These are phyloP conservation scores for Clarireedia homoeocarpa DNA, from an alignment of 2,329 filamentous ascomycete species.

Conservation along the genomic window DNA sequence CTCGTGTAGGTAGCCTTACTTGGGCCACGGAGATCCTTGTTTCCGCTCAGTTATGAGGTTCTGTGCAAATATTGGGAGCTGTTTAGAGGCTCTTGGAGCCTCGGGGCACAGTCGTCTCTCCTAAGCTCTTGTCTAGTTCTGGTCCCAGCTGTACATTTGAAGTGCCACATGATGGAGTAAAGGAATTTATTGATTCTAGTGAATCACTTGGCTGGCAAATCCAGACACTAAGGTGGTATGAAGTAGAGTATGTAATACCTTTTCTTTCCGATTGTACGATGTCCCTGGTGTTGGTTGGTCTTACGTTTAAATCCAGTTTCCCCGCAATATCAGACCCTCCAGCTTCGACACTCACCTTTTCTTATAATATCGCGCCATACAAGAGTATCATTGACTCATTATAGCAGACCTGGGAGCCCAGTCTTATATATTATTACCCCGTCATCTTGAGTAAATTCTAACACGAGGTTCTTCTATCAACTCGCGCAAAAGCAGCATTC, in stretches of 20 bases:
- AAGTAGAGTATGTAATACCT: neutral
- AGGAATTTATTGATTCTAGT: neutral
- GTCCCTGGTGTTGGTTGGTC: neutral
- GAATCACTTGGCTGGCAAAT: neutral
- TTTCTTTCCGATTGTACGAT: neutral
- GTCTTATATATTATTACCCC: neutral
- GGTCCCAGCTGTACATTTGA: neutral
- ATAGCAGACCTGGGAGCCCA: neutral
- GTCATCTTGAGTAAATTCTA: neutral
- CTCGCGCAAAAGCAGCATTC: neutral
- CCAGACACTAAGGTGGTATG: neutral
- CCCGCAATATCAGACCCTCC: constrained; percentile 2
- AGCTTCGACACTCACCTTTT: neutral
- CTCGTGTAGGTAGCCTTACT: neutral
- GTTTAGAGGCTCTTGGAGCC: neutral
- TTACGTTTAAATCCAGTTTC: neutral
- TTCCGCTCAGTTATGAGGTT: neutral
- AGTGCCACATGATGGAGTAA: constrained; percentile 2
- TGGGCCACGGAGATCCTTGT: neutral
- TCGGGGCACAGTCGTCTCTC: neutral
- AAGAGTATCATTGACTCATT: neutral
- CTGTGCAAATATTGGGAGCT: neutral
- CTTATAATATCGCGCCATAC: constrained; percentile 2
- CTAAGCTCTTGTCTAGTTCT: neutral
- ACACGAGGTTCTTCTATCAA: neutral